Evolutionary conservation across 108 stramenopile genomes (phyloP), one percentile per base, ranked within the genome.

Genomic region (Cylindrotheca closterium): DNA sequence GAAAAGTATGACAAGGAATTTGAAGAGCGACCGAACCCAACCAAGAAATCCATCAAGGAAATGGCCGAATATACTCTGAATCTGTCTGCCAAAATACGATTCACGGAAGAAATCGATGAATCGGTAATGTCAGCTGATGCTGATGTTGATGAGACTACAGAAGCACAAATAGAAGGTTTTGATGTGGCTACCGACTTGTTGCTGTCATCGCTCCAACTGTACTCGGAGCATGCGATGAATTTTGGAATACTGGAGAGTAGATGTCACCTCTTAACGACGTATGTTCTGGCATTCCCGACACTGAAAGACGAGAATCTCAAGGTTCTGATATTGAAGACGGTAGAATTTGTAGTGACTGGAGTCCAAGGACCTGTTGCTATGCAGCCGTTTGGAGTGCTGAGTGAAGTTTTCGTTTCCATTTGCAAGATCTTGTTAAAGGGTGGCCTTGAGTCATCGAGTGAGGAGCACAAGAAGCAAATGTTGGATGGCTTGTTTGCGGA

Each of bases 341-440:
- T 96, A 29, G 96, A 97, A 65, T 96, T 88, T 60, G 91, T 96
- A 15, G 87, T 92, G 51, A 93, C 92, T 0, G 94, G 90, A 42
- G 68, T 96, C 21, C 72, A 81, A 18, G 83, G 82, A 25, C 67
- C 88, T 26, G 71, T 90, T 47, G 85, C 88, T 23, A 46, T 77
- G 15, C 81, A 85, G 37, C 90, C 93, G 15, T 69, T 97, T 26
- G 77, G 66, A 47, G 83, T 89, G 26, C 73, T 82, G 30, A 89
- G 84, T 25, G 93, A 94, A 54, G 67, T 93, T 4, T 96, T 96
- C 61, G 74, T 80, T 51, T 83, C 87, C 27, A 65, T 91, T 42
- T 89, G 87, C 63, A 89, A 91, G 56, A 64, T 51, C n/a, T 60
- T 96, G 28, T 51, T 94, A 45, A 78, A 61, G 26, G 69, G 56